Base-by-base conservation (phyloP, 2,329 filamentous ascomycete species). In the Phialocephala subalpina region DNA sequence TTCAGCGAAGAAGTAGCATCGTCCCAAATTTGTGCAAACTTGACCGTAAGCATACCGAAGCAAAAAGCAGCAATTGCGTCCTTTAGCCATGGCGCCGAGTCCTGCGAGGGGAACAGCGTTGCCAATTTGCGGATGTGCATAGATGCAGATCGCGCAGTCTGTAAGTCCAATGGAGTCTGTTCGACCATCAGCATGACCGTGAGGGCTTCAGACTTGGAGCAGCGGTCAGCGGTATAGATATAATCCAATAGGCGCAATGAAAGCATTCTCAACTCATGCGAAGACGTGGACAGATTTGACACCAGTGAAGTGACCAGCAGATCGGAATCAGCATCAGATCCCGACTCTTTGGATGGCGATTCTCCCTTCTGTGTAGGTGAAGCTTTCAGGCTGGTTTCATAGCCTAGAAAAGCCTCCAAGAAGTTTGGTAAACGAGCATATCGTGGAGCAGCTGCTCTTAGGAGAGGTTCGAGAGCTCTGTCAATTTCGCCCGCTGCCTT, bases 31-130 rank as follows among this genome's bases (percentile, higher is more conserved):
- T 93, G 93, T 0, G 94, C 87, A 70, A 97, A 84, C 71, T 91
- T 92, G 58, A 97, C 89, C 0, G 94, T 96, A 66, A 98, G 84
- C 78, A 97, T 86, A 58, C 96, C 96, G 73, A 97, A 97, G 73
- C 93, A 89, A 74, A 94, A 98, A 0, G 87, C 85, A 0, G 94
- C 92, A 35, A 98, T 85, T 7, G 93, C 88, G 72, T 86, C 84
- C 65, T 86, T 83, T 69, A 97, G 80, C 87, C 90, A 92, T 1
- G 86, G 86, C 42, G 86, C 83, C 1, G 86, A 80, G 6, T 85
- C 79, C 75, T 96, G 97, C 35, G 80, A 80, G 62, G 84, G 80
- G 16, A 79, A 79, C 22, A 83, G 77, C 18, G 84, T 80, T 1
- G 85, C 90, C 9, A 78, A 84, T 73, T 93, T 94, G 56, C 95